A percentile compares a stretch with the other conserved stretches of the same genome.
Evolutionary conservation across 2,329 filamentous ascomycete species (phyloP).

Genomic region (Pseudogymnoascus verrucosus): DNA sequence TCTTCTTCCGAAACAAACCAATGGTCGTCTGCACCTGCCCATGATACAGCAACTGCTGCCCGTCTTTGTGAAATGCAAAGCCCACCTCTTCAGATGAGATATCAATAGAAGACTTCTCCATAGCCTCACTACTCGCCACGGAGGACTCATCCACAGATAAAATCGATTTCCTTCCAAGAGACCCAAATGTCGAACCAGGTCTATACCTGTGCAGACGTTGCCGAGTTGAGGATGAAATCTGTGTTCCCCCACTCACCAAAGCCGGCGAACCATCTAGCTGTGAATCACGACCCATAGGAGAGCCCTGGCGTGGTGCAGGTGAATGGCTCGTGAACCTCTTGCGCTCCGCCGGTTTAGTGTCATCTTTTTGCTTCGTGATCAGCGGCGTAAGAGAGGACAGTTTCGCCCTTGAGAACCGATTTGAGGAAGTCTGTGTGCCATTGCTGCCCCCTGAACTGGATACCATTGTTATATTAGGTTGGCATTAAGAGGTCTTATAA

Average conservation of each 20-base stretch:
- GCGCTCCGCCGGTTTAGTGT: neutral
- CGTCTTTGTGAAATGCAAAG: constrained; percentile 5
- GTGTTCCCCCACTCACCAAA: neutral
- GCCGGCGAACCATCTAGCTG: neutral
- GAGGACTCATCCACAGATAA: constrained; percentile 22
- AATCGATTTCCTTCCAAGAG: constrained; percentile 26
- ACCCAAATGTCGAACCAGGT: constrained; percentile 28
- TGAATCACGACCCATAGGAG: constrained; percentile 5
- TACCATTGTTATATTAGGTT: constrained; percentile 8
- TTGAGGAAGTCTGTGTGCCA: neutral
- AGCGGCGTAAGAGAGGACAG: neutral
- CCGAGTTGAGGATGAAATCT: neutral
- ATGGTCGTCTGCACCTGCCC: constrained; percentile 64
- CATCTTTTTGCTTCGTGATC: constrained; percentile 2
- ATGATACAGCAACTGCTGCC: constrained; percentile 30
- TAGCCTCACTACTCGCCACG: constrained; percentile 16
- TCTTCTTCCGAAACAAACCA: constrained; percentile 64
- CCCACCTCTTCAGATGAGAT: neutral
- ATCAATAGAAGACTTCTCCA: constrained; percentile 21
- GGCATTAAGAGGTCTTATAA: constrained; percentile 2
- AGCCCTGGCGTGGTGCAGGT: neutral
- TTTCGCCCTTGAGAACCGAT: neutral
- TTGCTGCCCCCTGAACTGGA: constrained; percentile 3
- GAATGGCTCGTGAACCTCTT: neutral
- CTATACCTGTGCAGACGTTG: constrained; percentile 22